Evolutionary conservation across 768 basidiomycete genomes (phyloP).

Genomic region (Boletus edulis): DNA sequence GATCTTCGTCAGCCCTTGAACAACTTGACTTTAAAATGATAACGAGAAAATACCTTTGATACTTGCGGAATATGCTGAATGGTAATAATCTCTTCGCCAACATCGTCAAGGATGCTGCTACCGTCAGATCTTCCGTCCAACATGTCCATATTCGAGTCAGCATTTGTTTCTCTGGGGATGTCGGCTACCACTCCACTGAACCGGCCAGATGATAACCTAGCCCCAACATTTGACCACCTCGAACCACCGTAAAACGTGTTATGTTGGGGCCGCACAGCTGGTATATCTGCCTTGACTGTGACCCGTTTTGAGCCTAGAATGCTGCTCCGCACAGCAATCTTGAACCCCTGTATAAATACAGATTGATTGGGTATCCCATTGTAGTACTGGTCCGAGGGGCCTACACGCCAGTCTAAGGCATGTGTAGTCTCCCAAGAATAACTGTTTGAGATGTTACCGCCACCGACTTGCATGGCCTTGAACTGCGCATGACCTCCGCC

Average conservation of each 20-base stretch:
- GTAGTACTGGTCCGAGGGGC: not conserved
- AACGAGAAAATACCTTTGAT: not conserved
- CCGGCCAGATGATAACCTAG: not conserved
- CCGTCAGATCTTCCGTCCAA: not conserved
- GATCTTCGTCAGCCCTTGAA: no score
- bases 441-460: not conserved
- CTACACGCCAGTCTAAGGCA: not conserved
- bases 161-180: not conserved
- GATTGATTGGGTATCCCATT: not conserved
- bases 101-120: no score
- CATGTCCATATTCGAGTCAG: not conserved
- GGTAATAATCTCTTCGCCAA: not conserved
- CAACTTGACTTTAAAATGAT: not conserved
- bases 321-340: not conserved
- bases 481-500: not conserved
- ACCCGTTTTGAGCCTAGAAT: not conserved
- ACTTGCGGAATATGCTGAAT: not conserved
- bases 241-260: not conserved
- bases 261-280: not conserved
- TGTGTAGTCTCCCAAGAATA: not conserved
- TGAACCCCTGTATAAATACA: slow-evolving; percentile 1
- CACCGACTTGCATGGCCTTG: not conserved
- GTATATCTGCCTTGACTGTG: not conserved
- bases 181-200: not conserved
- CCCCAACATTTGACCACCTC: not conserved